Evolutionary conservation across 768 basidiomycete species (phyloP), one percentile per base, ranked within the genome.

Genomic region (Termitomyces sp.): DNA sequence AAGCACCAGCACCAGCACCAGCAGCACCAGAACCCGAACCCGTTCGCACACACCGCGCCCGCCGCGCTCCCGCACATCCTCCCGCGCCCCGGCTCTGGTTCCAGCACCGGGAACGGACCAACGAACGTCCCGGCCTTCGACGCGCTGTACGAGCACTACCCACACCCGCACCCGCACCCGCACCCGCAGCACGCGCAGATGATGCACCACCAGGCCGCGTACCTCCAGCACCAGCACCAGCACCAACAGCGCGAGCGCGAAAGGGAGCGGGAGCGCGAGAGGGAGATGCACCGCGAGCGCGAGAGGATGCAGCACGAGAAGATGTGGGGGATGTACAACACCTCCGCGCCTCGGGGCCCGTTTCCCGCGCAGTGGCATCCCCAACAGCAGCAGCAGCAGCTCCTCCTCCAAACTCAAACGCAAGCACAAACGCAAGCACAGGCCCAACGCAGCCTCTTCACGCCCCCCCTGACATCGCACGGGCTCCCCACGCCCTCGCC

Each of bases 391-490:
- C 33, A 61, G 26, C 16, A 14, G 36, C 36, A 8, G 7, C n/a
- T n/a, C n/a, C n/a, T n/a, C n/a, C n/a, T n/a, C 36, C 36, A 14
- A 1, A 1, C 36, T 14, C 36, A 37, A 2, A 2, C 13, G 22
- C 37, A 39, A 33, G 58, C 62, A 44, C 72, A 67, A 53, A 62
- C 62, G 60, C 64, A 66, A 59, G 50, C 65, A 14, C 71, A 69
- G n/a, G 62, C 72, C 0, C 76, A 75, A 37, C 69, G 72, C 2
- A 60, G 64, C 47, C 68, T 79, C 53, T 74, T 79, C 62, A 78
- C 79, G 4, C 76, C 80, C 37, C 76, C 81, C 22, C 70, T 75
- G 7, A 66, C 69, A 12, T 68, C 76, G 22, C 79, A 79, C 59
- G 71, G 71, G 40, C 67, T 72, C 56, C 69, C 71, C 1, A 60